Base-by-base conservation (phyloP, 441 rosid species). In the Aleurites moluccanus region DNA sequence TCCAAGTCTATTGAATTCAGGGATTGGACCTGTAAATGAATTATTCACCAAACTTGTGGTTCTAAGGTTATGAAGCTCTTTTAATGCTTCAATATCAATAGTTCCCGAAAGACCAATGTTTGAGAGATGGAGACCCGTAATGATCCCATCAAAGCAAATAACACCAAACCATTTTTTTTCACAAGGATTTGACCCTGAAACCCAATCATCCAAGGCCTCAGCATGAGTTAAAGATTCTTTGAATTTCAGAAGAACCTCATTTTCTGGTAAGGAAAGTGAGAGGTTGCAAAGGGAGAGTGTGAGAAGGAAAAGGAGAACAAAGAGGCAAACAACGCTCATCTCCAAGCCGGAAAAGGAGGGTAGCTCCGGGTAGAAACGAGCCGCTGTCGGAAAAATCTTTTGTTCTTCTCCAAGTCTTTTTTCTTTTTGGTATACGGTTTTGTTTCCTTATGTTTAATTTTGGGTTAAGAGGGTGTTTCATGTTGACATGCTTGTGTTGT, bases 71-170 rank as follows among this genome's bases (percentile, higher is more conserved):
- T 50, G 79, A 25, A 94, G 80, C 35, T 76, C 71, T 35, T 66
- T 73, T 18, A 94, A 72, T 33, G 89, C 86, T 0, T 83, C 83
- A 6, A 87, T 42, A 35, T 88, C 81, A 16, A 89, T 68, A 0
- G 62, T 69, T 62, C 98, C 98, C 1, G 91, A 82, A 33, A 92
- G 85, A 15, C 85, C 85, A 6, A 86, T 67, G 47, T 77, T 75
- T 10, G 88, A 72, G 47, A 94, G 87, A 79, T 84, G 91, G 66
- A 94, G 87, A 23, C 94, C 93, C 0, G 85, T 67, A 27, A 94
- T 79, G 20, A 78, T 64, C 5, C 88, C 88, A 15, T 75, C 79
- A n/a, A 75, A 72, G 69, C 98, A 94, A 59, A 85, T 70, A 28
- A 89, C 85, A 5, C 96, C 96, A 25, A 64, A 67, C 98, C 98